Evolutionary conservation across 306 rosid species (phyloP).

Genomic region (Quercus agrifolia): DNA sequence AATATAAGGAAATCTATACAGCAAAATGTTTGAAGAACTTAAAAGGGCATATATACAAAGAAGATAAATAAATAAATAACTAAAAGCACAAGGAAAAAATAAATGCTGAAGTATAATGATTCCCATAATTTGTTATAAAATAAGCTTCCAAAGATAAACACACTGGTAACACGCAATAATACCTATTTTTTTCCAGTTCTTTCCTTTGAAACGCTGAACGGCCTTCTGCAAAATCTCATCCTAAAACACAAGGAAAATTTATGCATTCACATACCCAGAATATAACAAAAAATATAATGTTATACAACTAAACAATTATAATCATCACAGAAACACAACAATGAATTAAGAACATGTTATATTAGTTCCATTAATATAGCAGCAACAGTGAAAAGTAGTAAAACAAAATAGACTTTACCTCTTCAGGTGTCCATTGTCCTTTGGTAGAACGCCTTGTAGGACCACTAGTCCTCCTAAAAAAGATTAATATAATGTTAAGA

Average conservation of each 20-base stretch:
- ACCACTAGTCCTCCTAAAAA: constrained; percentile 89
- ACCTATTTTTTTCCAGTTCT: constrained; percentile 99
- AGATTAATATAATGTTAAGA: constrained; percentile 15
- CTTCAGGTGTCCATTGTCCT: constrained; percentile 97
- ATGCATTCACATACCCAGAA: neutral
- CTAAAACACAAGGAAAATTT: constrained; percentile 41
- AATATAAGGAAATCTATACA: neutral
- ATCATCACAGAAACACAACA: neutral
- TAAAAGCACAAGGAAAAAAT: neutral
- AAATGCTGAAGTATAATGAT: neutral
- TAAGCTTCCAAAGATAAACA: constrained; percentile 2
- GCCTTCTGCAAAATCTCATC: constrained; percentile 80
- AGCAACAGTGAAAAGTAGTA: neutral
- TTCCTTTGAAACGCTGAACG: constrained; percentile 89
- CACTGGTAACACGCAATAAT: constrained; percentile 4
- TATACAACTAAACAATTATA: neutral
- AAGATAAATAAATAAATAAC: neutral
- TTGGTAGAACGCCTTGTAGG: constrained; percentile 99
- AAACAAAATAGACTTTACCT: constrained; percentile 42
- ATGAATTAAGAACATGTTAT: neutral
- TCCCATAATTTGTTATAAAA: neutral
- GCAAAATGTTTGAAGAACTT: neutral
- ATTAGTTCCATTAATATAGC: neutral
- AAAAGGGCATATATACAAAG: neutral
- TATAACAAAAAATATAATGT: neutral